A percentile compares a stretch with the other conserved stretches of the same genome.
phyloP scores from a whole-genome alignment of 139 green algal genomes.

The Picochlorum costavermella region DNA sequence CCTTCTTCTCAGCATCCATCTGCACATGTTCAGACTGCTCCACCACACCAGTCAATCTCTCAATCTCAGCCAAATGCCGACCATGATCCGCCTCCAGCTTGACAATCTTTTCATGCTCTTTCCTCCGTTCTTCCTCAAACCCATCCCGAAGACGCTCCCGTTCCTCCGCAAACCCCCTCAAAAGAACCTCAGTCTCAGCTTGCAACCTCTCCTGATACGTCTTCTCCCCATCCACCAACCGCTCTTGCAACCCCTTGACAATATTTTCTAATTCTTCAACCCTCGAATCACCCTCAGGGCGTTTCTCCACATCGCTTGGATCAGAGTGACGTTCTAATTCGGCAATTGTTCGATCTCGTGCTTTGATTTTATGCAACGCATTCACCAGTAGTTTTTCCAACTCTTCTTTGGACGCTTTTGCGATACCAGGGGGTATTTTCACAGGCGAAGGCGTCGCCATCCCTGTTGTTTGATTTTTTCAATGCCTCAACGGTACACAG shows the following conservation, averaged over 20 bases:
- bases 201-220: slow-evolving; percentile 12
- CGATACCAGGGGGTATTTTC: slow-evolving; percentile 24
- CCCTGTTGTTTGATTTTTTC: not conserved
- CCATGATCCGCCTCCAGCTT: slow-evolving; percentile 2
- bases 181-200: slow-evolving; percentile 29
- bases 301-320: not conserved
- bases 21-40: slow-evolving; percentile 14
- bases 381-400: not conserved
- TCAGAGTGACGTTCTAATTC: slow-evolving; percentile 10
- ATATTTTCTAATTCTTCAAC: slow-evolving; percentile 17
- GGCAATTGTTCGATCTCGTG: slow-evolving; percentile 29
- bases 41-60: slow-evolving; percentile 15
- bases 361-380: slow-evolving; percentile 14
- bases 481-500: not conserved
- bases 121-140: not conserved
- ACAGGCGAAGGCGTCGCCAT: not conserved
- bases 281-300: not conserved
- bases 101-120: not conserved
- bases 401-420: slow-evolving; percentile 24
- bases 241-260: slow-evolving; percentile 8
- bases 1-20: slow-evolving; percentile 8
- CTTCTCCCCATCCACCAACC: slow-evolving; percentile 20
- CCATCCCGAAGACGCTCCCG: not conserved
- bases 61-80: not conserved
- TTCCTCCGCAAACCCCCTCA: not conserved